These are phyloP conservation scores for Exophiala sp. DNA, from an alignment of 2,329 filamentous ascomycete genomes.

Conservation along the genomic window DNA sequence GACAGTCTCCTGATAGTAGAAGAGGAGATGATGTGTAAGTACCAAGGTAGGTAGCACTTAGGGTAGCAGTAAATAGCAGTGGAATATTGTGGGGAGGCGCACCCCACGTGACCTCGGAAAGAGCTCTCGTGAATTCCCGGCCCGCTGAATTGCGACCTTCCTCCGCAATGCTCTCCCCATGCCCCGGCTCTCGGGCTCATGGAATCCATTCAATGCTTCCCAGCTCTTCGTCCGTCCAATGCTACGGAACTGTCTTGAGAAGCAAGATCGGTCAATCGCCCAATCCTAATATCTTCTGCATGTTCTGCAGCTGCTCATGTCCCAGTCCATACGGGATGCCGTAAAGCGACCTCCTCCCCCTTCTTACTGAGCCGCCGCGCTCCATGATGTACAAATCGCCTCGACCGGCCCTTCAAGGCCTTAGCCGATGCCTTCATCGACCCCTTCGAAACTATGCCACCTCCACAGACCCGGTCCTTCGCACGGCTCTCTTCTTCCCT, in stretches of 20 bases:
- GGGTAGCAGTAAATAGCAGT: too few species aligned
- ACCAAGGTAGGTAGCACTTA: too few species aligned
- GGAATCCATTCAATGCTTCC: slow-evolving; percentile 5
- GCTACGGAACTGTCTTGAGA: background rate
- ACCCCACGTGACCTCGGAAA: background rate
- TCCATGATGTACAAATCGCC: slow-evolving; percentile 17
- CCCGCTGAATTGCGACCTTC: too few species aligned
- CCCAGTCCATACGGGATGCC: background rate
- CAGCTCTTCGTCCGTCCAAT: background rate
- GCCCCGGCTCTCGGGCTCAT: slow-evolving; percentile 10
- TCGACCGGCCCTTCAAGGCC: slow-evolving; percentile 5
- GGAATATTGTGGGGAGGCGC: background rate
- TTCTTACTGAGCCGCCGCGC: background rate
- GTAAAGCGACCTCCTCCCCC: slow-evolving; percentile 3
- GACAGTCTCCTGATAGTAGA: too few species aligned
- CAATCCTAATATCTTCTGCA: background rate
- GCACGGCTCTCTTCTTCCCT: slow-evolving; percentile 46
- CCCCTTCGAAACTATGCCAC: slow-evolving; percentile 20
- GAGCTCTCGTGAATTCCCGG: background rate
- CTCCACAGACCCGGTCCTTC: slow-evolving; percentile 28
- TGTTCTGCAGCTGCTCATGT: background rate
- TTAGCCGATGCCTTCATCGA: slow-evolving; percentile 7
- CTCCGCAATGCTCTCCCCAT: slow-evolving; percentile 3
- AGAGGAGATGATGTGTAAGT: too few species aligned
- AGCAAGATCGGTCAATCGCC: too few species aligned